Evolutionary conservation across 2,329 filamentous ascomycete genomes (phyloP).

Genomic region (Penicillium sp.): DNA sequence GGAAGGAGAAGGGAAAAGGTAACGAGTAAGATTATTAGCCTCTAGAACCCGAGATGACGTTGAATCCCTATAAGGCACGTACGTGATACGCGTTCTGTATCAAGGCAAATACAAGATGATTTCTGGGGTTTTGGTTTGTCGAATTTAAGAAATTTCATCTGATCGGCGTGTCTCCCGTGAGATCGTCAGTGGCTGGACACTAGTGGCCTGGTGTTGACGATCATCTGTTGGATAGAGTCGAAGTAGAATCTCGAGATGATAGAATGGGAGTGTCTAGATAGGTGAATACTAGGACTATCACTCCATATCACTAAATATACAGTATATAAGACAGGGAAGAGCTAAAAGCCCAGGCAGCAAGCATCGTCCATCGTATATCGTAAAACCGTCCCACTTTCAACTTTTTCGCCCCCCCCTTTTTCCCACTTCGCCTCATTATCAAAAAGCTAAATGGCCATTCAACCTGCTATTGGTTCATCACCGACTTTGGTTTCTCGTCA

Average conservation of each 20-base stretch:
- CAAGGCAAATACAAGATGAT: neutral
- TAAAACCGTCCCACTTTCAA: too few species aligned
- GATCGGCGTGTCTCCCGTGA: conserved; percentile 10
- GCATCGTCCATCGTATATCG: too few species aligned
- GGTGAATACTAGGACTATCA: too few species aligned
- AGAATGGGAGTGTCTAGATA: too few species aligned
- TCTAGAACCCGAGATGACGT: conserved; percentile 12
- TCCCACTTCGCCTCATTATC: neutral
- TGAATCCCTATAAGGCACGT: neutral
- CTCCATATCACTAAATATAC: too few species aligned
- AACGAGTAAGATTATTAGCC: neutral
- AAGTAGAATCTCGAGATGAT: too few species aligned
- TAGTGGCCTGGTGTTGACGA: conserved; percentile 16
- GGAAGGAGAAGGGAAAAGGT: neutral
- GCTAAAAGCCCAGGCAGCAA: conserved; percentile 1
- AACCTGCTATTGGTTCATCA: conserved; percentile 16
- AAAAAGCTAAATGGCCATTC: neutral
- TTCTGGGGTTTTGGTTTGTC: neutral
- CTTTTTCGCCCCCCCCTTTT: neutral
- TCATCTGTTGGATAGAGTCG: too few species aligned
- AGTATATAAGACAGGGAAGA: too few species aligned
- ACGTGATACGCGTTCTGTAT: neutral
- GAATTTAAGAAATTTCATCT: neutral
- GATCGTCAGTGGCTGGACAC: conserved; percentile 27
- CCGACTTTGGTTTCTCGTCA: neutral